phyloP scores from a whole-genome alignment of 202 grass and related monocot genomes.

The Tripidium arundinaceum region DNA sequence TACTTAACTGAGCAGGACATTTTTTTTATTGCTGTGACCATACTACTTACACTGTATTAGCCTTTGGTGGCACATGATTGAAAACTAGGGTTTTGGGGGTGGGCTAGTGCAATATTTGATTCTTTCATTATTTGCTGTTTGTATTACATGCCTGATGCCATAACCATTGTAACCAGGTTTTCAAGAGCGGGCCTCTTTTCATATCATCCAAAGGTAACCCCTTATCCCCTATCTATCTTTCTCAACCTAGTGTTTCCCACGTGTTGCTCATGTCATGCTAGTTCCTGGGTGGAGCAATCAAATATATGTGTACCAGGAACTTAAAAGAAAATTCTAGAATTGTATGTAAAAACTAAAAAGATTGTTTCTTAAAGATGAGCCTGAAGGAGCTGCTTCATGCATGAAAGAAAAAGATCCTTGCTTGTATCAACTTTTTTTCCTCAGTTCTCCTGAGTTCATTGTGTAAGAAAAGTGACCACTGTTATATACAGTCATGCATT shows the following conservation, averaged over 20 bases:
- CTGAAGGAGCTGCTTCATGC: not conserved
- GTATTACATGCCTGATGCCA: conserved; percentile 24
- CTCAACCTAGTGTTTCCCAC: not conserved
- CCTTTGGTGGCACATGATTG: conserved; percentile 2
- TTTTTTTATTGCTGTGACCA: conserved; percentile 22
- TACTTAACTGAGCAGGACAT: not conserved
- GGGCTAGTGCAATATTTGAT: not conserved
- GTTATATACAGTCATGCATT: not conserved
- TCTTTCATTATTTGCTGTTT: conserved; percentile 11
- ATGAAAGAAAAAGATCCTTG: not conserved
- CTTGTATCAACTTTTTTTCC: not conserved
- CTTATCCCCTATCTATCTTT: not conserved
- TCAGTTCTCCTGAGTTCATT: not conserved
- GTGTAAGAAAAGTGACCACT: not conserved
- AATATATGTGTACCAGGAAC: not conserved
- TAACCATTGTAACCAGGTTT: conserved; percentile 51
- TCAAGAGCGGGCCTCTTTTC: conserved; percentile 97
- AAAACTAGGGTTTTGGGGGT: conserved; percentile 4
- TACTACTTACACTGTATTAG: not conserved
- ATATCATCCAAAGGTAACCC: conserved; percentile 97
- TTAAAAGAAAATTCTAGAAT: not conserved
- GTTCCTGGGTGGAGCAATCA: not conserved
- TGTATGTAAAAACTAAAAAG: not conserved
- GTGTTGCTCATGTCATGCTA: not conserved
- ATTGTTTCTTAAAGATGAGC: not conserved